Base-by-base conservation (phyloP, 2,329 filamentous ascomycete species). In the Zymoseptoria ardabiliae region DNA sequence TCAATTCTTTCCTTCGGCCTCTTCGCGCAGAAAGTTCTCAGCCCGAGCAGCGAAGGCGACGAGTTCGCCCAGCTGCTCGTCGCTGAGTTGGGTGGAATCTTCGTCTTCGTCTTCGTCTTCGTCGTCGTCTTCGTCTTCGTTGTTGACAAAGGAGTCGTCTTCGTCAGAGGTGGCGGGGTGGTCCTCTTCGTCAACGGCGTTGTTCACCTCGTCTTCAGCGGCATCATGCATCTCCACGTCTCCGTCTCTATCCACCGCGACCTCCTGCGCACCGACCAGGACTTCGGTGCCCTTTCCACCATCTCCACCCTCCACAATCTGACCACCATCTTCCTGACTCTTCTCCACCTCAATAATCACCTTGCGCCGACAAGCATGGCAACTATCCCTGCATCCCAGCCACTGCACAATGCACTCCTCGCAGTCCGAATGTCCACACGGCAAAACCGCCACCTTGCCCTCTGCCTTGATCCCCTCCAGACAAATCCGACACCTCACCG, bases 391-490 rank as follows among this genome's bases (percentile, higher is more conserved):
- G 10, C 62, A 56, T 53, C 54, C 54, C 21, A 70, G 51, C 67
- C 67, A 70, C 21, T 58, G 50, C n/a, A 55, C 50, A 23, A 66
- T 56, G 48, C 68, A 70, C n/a, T 55, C 59, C 25, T 61, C 61
- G 49, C 63, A 55, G 58, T 59, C 53, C 17, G 53, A 53, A 54
- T 70, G 68, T 48, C 58, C 58, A 51, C 68, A 70, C 0, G 65
- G 65, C 28, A 70, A 54, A 57, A 61, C 55, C 4, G 64, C 25
- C n/a, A 68, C 30, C 10, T 57, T 28, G 3, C 58, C 49, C 3
- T 65, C 64, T 17, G 58, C 57, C 52, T 61, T 50, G 54, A 66
- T 61, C 8, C 45, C n/a, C 8, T 64, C 56, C 22, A 20, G 41
- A 50, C 68, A 65, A 35, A 70, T 52, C 10, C 54, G 23, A 53